Base-by-base conservation (phyloP, 768 basidiomycete species). In the Leccinum incarnatum region DNA sequence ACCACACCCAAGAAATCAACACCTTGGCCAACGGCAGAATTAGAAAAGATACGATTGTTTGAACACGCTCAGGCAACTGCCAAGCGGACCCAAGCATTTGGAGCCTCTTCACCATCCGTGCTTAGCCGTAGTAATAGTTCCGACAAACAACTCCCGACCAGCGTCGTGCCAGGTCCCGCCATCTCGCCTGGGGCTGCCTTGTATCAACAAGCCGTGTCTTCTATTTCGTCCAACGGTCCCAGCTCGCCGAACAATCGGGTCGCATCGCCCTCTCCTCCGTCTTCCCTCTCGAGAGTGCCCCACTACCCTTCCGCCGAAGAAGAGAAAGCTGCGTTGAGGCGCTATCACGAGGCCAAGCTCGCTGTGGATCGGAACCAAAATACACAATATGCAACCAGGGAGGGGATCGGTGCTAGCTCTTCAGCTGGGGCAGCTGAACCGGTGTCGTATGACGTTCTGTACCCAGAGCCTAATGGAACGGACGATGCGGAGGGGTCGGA, bases 41-140 rank as follows among this genome's bases (percentile, higher is more conserved):
- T 85, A 56, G 91, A 93, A 69, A 93, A 93, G 65, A 72, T 80
- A 1, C 78, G 81, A n/a, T 68, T 91, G n/a, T 91, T 81, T 70
- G 77, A 87, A 52, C 70, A 83, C 51, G 89, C 91, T 0, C 85
- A 86, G 65, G 83, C 80, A 1, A 85, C 81, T n/a, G 91, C 84
- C 2, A 78, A 76, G 56, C 79, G 77, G 54, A 81, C 81, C 5
- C 89, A 88, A 65, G 82, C 78, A 6, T 65, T 57, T 21, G 77
- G 72, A 1, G 65, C 69, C 14, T 67, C 69, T 7, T 67, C 67
- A 10, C 60, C 65, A 32, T 67, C 67, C 32, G 17, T 60, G 23
- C 69, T 69, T 17, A 67, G 65, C 25, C 73, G 67, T 29, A 66
- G 62, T 10, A 74, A 74, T 50, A 14, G 19, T 1, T 14, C 58